Conservation (phyloP, 2,329 filamentous ascomycete genomes). For the Aspergillus viridinutans region DNA sequence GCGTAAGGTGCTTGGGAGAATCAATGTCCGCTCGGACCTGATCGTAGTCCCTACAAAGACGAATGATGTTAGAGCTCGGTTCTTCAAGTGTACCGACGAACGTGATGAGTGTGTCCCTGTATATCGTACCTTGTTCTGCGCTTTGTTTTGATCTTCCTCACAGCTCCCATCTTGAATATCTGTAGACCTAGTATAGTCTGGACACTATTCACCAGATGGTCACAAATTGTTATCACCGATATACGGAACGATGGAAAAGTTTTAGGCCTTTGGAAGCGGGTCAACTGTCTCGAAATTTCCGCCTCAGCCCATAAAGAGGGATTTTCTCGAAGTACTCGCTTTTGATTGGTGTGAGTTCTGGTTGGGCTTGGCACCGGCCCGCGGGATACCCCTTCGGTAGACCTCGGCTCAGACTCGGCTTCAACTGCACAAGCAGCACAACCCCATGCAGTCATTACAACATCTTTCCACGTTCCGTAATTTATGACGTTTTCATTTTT, state of each 20-base stretch:
- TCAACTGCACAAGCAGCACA: slow-evolving; percentile 26
- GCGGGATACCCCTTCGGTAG: slow-evolving; percentile 30
- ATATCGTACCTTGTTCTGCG: slow-evolving; percentile 59
- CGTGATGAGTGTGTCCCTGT: slow-evolving; percentile 23
- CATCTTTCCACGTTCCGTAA: slow-evolving; percentile 17
- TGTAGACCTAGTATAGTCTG: slow-evolving; percentile 15
- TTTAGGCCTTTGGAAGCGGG: slow-evolving; percentile 24
- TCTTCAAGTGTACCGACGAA: slow-evolving; percentile 9
- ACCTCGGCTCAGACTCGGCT: slow-evolving; percentile 32
- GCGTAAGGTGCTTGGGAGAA: slow-evolving; percentile 72
- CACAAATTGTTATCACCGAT: slow-evolving; percentile 31
- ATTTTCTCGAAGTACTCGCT: slow-evolving; percentile 22
- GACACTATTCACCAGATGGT: slow-evolving; percentile 14
- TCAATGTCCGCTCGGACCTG: slow-evolving; percentile 81
- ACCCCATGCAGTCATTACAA: slow-evolving; percentile 11
- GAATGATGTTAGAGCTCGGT: slow-evolving; percentile 19
- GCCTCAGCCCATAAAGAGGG: slow-evolving; percentile 21
- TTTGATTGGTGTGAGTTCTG: slow-evolving; percentile 23
- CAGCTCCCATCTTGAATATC: slow-evolving; percentile 59
- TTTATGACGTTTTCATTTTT: slow-evolving; percentile 28
- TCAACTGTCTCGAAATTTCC: slow-evolving; percentile 24
- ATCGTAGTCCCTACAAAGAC: slow-evolving; percentile 72
- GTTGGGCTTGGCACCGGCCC: slow-evolving; percentile 18
- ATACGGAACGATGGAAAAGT: slow-evolving; percentile 29
- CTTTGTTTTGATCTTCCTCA: slow-evolving; percentile 67